A percentile compares a stretch with the other conserved stretches of the same genome.
Evolutionary conservation across 164 flowering plant species (phyloP).

Genomic region (Echeveria elegans): DNA sequence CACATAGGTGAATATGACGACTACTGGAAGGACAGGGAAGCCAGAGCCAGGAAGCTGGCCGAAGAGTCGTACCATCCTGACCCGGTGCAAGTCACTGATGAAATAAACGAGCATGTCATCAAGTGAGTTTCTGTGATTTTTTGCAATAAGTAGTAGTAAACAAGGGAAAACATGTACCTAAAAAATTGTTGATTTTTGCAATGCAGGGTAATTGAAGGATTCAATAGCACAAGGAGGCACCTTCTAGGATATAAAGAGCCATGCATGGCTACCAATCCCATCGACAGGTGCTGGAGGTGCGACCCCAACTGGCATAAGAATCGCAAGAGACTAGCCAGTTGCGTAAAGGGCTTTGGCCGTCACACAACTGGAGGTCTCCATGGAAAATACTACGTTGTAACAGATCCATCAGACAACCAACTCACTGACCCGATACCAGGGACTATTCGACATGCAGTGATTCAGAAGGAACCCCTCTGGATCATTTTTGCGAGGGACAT

Average conservation of each 20-base stretch:
- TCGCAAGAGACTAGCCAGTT: not conserved
- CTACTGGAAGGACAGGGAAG: not conserved
- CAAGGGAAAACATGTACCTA: not conserved
- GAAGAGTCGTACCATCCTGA: not conserved
- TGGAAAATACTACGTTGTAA: slow-evolving; percentile 26
- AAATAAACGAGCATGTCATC: not conserved
- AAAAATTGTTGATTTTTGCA: not conserved
- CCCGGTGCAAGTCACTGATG: slow-evolving; percentile 1
- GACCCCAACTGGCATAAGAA: not conserved
- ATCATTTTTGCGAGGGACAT: slow-evolving; percentile 31
- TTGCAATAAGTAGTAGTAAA: not conserved
- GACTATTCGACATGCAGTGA: slow-evolving; percentile 43
- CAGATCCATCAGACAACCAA: slow-evolving; percentile 29
- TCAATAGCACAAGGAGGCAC: not conserved
- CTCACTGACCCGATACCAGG: slow-evolving; percentile 33
- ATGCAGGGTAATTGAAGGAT: not conserved
- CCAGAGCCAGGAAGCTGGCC: slow-evolving; percentile 4
- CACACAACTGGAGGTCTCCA: not conserved
- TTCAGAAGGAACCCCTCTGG: slow-evolving; percentile 42
- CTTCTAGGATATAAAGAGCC: not conserved
- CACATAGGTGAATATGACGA: not conserved
- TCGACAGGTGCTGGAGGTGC: slow-evolving; percentile 6
- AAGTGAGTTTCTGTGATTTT: not conserved
- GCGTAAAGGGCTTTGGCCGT: slow-evolving; percentile 6
- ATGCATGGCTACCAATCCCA: not conserved